Evolutionary conservation across 495 filamentous ascomycete species (phyloP), one percentile per base, ranked within the genome.

Genomic region (Talaromyces adpressus): DNA sequence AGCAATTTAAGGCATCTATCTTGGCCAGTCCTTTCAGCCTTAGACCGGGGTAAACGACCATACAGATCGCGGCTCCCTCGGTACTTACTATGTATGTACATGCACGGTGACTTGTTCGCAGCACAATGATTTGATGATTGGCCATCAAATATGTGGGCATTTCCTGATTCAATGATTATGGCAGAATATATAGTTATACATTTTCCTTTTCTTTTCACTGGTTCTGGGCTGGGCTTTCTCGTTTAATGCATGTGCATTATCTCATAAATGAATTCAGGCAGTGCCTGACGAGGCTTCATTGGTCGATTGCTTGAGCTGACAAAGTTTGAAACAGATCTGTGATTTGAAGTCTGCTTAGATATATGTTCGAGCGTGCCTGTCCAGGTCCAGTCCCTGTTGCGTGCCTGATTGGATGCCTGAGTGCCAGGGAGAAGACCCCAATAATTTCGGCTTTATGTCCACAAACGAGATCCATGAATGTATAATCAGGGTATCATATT

Each of bases 41-140:
- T 56, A 56, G 52, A 49, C 45, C 18, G 45, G 45, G 45, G 45
- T 49, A 20, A 49, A 49, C 7, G n/a, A 49, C 45, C 45, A 49
- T 20, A 49, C 45, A 49, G 45, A 49, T 41, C 36, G 36, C 16
- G 32, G 11, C 32, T 36, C 32, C 32, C 32, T 36, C 32, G 47
- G 29, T 51, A 18, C 47, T 51, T 22, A n/a, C n/a, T n/a, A n/a
- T n/a, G n/a, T n/a, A 36, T 1, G 18, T 23, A 53, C 18, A 53
- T 56, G 52, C 52, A 56, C 30, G 52, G 16, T 63, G 62, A 57
- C 53, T 63, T 63, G 62, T 63, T 59, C 62, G 34, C 30, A 57
- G 14, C 22, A 14, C 62, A n/a, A 27, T 63, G 62, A 63, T 63
- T 63, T 25, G 62, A 6, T 14, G 2, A 22, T 22, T 53, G 16